phyloP scores from a whole-genome alignment of 257 asterid genomes.

The Solanum corneliomulleri region DNA sequence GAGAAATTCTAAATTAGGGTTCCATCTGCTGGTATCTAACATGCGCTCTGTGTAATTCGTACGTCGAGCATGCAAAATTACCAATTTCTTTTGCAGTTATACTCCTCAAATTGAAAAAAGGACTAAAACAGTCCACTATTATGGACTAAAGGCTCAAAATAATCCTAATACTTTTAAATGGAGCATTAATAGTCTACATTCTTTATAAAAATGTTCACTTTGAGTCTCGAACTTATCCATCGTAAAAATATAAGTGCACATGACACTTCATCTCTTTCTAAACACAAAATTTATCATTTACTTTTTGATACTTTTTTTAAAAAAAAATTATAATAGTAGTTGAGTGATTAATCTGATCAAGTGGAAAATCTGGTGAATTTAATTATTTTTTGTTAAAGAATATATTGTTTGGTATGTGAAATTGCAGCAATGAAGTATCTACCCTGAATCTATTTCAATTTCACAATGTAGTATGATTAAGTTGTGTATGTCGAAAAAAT shows the following conservation, averaged over 20 bases:
- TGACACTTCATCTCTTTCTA: not conserved
- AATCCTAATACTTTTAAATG: too few species aligned
- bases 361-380: not conserved
- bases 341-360: not conserved
- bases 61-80: not conserved
- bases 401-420: not conserved
- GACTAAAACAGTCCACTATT: not conserved
- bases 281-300: too few species aligned
- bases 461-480: too few species aligned
- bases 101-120: not conserved
- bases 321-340: not conserved
- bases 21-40: not conserved
- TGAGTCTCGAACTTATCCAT: not conserved
- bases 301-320: not conserved
- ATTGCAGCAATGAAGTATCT: not conserved
- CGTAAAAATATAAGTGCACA: not conserved
- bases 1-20: not conserved
- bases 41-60: not conserved
- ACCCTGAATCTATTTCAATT: not conserved
- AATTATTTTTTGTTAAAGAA: too few species aligned
- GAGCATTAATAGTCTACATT: not conserved
- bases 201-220: not conserved
- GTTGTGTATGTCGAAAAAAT: not conserved
- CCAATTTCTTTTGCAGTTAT: not conserved
- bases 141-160: not conserved